phyloP scores from a whole-genome alignment of 208 protist species.

The Herpetomonas samuelpessoai region DNA sequence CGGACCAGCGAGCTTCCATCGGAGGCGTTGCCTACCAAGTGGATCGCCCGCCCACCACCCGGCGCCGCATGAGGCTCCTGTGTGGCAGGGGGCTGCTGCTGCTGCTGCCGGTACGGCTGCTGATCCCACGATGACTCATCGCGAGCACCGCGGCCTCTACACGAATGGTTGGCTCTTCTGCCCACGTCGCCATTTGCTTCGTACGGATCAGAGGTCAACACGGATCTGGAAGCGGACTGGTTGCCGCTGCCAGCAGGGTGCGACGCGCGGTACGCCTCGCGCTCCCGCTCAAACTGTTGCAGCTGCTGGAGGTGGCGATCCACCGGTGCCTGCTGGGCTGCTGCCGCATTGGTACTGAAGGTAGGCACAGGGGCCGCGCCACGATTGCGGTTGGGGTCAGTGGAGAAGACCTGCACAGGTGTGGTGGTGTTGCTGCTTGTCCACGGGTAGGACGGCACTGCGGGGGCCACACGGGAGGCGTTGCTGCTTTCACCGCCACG shows the following conservation, averaged over 20 bases:
- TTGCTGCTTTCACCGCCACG: too few species aligned
- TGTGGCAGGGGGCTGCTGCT: neutral
- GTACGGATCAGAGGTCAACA: neutral
- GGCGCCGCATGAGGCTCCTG: neutral
- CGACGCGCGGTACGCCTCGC: neutral
- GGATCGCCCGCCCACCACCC: neutral
- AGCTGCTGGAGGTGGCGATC: too few species aligned
- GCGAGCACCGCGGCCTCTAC: neutral
- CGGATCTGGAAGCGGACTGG: neutral
- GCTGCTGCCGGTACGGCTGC: neutral
- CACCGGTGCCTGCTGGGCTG: too few species aligned
- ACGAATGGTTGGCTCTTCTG: too few species aligned
- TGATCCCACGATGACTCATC: too few species aligned
- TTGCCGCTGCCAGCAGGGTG: slow-evolving; percentile 1
- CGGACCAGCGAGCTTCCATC: neutral
- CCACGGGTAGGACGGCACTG: too few species aligned
- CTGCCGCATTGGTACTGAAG: too few species aligned
- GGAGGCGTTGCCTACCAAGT: neutral
- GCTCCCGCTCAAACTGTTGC: neutral
- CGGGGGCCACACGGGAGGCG: too few species aligned
- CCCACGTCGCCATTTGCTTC: neutral
- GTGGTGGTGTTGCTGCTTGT: too few species aligned
- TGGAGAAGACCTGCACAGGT: neutral
- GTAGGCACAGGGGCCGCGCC: too few species aligned
- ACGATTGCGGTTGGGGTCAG: neutral